Percentiles rank a stretch among this genome's conserved stretches.
Evolutionary conservation across 2,329 filamentous ascomycete species (phyloP).

Genomic region (Trichoderma afroharzianum): DNA sequence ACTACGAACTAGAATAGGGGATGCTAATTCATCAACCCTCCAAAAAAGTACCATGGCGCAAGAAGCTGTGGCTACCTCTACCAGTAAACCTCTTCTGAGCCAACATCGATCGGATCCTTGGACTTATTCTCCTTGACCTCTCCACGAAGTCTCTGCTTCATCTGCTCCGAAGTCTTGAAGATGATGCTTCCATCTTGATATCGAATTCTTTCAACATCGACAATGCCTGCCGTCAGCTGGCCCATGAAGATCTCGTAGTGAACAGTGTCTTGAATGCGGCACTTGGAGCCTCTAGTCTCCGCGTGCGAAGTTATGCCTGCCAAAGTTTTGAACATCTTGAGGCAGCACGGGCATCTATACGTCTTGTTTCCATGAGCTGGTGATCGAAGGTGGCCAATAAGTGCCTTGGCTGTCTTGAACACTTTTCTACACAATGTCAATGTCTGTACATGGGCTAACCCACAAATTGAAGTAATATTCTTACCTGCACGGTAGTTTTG

Average conservation of each 20-base stretch:
- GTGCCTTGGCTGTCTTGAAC: slow-evolving; percentile 31
- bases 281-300: slow-evolving; percentile 42
- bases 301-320: slow-evolving; percentile 46
- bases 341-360: slow-evolving; percentile 45
- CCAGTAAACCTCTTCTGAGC: not conserved
- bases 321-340: slow-evolving; percentile 38
- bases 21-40: not conserved
- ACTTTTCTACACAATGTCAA: slow-evolving; percentile 35
- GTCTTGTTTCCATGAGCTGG: slow-evolving; percentile 35
- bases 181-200: slow-evolving; percentile 29
- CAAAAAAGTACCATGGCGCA: not conserved
- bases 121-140: not conserved
- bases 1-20: not conserved
- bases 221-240: slow-evolving; percentile 32
- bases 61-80: not conserved
- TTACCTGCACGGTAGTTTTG: slow-evolving; percentile 50
- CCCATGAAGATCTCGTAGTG: slow-evolving; percentile 34
- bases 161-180: slow-evolving; percentile 24
- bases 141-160: slow-evolving; percentile 5
- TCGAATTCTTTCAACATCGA: slow-evolving; percentile 23
- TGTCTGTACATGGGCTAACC: not conserved
- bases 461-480: slow-evolving; percentile 18
- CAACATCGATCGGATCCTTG: not conserved
- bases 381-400: slow-evolving; percentile 45
- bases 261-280: slow-evolving; percentile 41